These are phyloP conservation scores for Cytospora mali DNA, from an alignment of 2,329 filamentous ascomycete species.

Conservation along the genomic window DNA sequence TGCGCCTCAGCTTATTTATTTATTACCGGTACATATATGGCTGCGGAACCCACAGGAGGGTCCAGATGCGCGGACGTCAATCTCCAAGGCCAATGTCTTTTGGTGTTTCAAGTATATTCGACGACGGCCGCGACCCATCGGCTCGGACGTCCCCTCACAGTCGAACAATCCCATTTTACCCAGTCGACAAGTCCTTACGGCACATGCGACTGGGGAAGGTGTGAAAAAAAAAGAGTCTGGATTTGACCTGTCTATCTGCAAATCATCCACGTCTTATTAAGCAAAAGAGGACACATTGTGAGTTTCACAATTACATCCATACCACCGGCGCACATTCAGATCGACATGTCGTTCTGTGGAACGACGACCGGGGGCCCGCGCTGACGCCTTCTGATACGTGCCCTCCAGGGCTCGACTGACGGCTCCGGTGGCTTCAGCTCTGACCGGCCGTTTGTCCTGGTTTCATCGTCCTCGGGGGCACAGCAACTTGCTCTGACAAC, in stretches of 20 bases:
- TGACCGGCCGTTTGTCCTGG: conserved; percentile 19
- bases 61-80: neutral
- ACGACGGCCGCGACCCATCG: neutral
- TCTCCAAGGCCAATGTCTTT: neutral
- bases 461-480: conserved; percentile 22
- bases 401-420: conserved; percentile 9
- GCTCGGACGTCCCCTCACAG: neutral
- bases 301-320: conserved; percentile 25
- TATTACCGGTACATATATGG: neutral
- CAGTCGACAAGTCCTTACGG: neutral
- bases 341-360: conserved; percentile 16
- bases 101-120: conserved; percentile 11
- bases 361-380: conserved; percentile 3
- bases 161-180: neutral
- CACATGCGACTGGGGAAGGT: no score
- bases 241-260: neutral
- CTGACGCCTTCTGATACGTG: conserved; percentile 20
- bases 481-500: conserved; percentile 15
- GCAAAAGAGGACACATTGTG: conserved; percentile 20
- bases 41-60: neutral
- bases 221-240: no score
- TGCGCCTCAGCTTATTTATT: neutral
- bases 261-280: conserved; percentile 11
- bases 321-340: conserved; percentile 22
- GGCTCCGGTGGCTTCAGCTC: conserved; percentile 10